Evolutionary conservation across 306 rosid genomes (phyloP).

Genomic region (Vicia villosa): DNA sequence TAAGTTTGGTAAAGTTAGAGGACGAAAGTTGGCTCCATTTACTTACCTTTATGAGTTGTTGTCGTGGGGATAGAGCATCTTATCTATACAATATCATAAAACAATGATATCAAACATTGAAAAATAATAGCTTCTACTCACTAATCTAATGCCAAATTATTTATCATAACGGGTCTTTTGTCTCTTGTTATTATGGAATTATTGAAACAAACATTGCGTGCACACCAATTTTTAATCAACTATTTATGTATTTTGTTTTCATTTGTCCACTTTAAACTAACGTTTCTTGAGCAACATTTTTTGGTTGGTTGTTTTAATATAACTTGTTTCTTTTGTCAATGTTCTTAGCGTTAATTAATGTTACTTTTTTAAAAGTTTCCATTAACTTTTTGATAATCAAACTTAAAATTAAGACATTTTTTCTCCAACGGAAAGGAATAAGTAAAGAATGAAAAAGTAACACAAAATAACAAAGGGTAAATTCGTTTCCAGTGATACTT

Average conservation of each 20-base stretch:
- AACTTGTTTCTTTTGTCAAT: conserved; percentile 25
- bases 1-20: conserved; percentile 41
- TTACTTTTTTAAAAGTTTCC: background rate
- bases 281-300: conserved; percentile 31
- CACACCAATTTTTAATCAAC: conserved; percentile 17
- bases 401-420: conserved; percentile 19
- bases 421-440: conserved; percentile 31
- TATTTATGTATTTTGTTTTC: conserved; percentile 20
- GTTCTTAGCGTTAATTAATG: conserved; percentile 6
- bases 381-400: conserved; percentile 36
- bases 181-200: conserved; percentile 29
- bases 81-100: conserved; percentile 17
- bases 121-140: background rate
- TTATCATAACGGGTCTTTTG: conserved; percentile 26
- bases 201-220: conserved; percentile 29
- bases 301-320: conserved; percentile 27
- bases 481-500: conserved; percentile 34
- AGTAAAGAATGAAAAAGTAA: conserved; percentile 29
- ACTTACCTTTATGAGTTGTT: conserved; percentile 36
- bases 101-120: conserved; percentile 36
- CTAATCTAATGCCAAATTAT: conserved; percentile 17
- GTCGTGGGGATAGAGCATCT: conserved; percentile 34
- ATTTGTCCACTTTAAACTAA: conserved; percentile 28
- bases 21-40: conserved; percentile 31
- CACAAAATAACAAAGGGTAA: conserved; percentile 19